A percentile compares a stretch with the other conserved stretches of the same genome.
phyloP scores from a whole-genome alignment of 2,329 filamentous ascomycete genomes.

The Hypoxylon sp. region DNA sequence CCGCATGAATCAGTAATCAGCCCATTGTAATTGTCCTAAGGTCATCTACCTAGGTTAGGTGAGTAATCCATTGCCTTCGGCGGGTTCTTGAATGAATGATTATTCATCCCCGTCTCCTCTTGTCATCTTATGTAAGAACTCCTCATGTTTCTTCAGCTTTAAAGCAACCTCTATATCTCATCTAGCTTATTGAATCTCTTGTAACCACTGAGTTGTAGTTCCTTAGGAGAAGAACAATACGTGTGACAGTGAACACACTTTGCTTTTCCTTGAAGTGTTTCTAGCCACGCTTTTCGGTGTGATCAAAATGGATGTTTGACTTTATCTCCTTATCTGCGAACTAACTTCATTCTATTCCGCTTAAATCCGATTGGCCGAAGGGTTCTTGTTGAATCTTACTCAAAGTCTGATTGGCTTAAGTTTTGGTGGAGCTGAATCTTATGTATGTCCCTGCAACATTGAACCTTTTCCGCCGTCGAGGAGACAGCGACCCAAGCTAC shows the following conservation, averaged over 20 bases:
- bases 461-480: not conserved
- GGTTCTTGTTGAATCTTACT: not conserved
- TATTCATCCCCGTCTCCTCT: not conserved
- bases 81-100: not conserved
- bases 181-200: no score
- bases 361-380: not conserved
- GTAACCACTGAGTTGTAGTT: no score
- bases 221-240: no score
- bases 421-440: not conserved
- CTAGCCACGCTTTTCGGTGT: no score
- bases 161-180: not conserved
- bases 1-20: not conserved
- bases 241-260: no score
- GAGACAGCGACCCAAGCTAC: no score
- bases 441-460: no score
- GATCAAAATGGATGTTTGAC: not conserved
- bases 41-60: not conserved
- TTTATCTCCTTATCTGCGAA: not conserved
- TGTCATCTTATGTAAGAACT: not conserved
- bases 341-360: not conserved
- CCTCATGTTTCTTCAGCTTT: not conserved
- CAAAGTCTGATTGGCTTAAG: conserved; percentile 4
- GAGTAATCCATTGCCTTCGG: not conserved
- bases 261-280: no score
- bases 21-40: not conserved